These are phyloP conservation scores for Metarhizium rileyi DNA, from an alignment of 2,329 filamentous ascomycete genomes.

Conservation along the genomic window DNA sequence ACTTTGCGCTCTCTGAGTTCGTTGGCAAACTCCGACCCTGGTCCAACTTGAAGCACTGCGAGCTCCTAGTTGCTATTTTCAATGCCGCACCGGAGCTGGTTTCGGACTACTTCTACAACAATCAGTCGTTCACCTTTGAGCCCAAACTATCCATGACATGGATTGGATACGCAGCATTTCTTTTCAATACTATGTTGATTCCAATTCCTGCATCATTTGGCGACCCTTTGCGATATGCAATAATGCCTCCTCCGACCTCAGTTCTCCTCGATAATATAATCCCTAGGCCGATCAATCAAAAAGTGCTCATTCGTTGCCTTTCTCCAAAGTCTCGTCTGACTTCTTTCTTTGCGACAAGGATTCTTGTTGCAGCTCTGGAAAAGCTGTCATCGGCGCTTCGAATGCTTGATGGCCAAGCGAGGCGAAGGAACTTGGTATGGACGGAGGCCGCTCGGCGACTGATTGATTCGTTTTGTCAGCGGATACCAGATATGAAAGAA, in stretches of 20 bases:
- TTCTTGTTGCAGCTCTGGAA: conserved; percentile 67
- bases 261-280: conserved; percentile 79
- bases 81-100: conserved; percentile 74
- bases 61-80: conserved; percentile 75
- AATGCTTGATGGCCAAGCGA: conserved; percentile 43
- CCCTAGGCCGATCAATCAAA: conserved; percentile 71
- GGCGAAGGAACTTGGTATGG: conserved; percentile 46
- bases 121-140: conserved; percentile 74
- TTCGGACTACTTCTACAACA: conserved; percentile 76
- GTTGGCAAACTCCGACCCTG: conserved; percentile 73
- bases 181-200: conserved; percentile 72
- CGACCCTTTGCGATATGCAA: conserved; percentile 46
- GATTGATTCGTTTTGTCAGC: conserved; percentile 63
- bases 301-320: conserved; percentile 69
- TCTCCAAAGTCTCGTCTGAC: conserved; percentile 69
- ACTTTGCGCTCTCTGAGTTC: conserved; percentile 70
- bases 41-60: conserved; percentile 68
- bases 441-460: conserved; percentile 57
- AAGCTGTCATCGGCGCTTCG: conserved; percentile 61
- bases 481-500: conserved; percentile 75
- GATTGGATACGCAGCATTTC: conserved; percentile 85
- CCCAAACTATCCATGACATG: conserved; percentile 88
- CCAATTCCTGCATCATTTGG: conserved; percentile 66
- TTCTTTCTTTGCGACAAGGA: conserved; percentile 72
- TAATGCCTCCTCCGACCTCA: conserved; percentile 67